These are phyloP conservation scores for Sporothrix luriei DNA, from an alignment of 2,329 filamentous ascomycete genomes.

Conservation along the genomic window DNA sequence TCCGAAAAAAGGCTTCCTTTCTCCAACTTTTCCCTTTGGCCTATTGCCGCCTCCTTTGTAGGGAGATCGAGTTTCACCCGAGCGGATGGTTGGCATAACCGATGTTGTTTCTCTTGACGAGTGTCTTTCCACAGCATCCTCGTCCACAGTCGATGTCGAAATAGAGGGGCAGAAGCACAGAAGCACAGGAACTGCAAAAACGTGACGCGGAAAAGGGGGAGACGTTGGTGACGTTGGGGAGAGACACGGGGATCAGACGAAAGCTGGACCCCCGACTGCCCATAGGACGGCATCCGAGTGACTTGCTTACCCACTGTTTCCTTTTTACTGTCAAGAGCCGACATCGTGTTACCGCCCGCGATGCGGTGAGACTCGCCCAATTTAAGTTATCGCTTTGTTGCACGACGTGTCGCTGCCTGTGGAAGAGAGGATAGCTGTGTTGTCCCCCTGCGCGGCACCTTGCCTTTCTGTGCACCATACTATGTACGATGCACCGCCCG, in stretches of 20 bases:
- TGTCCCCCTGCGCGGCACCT: neutral
- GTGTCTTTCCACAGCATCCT: neutral
- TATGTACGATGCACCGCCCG: neutral
- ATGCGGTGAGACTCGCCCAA: neutral
- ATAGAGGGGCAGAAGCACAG: too few species aligned
- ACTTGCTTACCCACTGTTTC: neutral
- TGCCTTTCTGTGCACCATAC: neutral
- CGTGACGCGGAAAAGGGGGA: neutral
- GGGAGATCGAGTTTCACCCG: neutral
- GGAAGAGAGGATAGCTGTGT: neutral
- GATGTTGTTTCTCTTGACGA: constrained; percentile 15
- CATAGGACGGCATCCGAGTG: neutral
- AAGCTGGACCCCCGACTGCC: neutral
- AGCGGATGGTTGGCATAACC: neutral
- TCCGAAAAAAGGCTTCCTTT: neutral
- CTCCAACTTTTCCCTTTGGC: neutral
- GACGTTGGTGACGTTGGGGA: neutral
- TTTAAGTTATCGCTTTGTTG: neutral
- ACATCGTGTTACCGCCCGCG: neutral
- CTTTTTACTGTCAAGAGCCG: neutral
- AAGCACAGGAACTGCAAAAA: too few species aligned
- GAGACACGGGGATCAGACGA: neutral
- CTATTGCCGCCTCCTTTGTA: neutral
- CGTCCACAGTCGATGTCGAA: neutral
- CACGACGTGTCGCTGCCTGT: neutral